Conservation (phyloP, 2,329 filamentous ascomycete genomes). For the Ophiostoma novo-ulmi region DNA sequence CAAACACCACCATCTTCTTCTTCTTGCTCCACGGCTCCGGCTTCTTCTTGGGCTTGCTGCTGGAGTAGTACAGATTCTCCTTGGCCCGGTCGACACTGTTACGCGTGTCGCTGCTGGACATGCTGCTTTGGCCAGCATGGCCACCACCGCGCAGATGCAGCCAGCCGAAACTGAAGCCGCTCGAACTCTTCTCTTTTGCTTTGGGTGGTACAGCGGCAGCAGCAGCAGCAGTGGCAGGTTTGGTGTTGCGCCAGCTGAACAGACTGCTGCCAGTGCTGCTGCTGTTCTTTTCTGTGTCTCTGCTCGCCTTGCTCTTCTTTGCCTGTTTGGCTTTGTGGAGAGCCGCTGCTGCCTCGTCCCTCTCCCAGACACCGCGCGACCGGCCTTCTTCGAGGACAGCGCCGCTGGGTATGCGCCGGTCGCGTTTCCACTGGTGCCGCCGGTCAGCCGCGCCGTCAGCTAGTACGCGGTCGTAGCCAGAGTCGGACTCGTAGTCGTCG, state of each 20-base stretch:
- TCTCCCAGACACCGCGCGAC: conserved; percentile 26
- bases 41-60: conserved; percentile 33
- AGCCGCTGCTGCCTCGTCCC: not conserved
- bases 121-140: conserved; percentile 42
- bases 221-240: not conserved
- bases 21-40: conserved; percentile 38
- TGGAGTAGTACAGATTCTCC: conserved; percentile 38
- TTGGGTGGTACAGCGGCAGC: not conserved
- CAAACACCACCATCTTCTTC: conserved; percentile 57
- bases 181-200: not conserved
- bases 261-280: not conserved
- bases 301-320: not conserved
- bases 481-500: conserved; percentile 18
- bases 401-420: conserved; percentile 63
- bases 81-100: conserved; percentile 48
- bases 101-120: conserved; percentile 40
- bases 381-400: conserved; percentile 63
- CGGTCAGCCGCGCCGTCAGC: conserved; percentile 22
- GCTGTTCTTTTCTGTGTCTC: not conserved
- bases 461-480: conserved; percentile 24
- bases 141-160: conserved; percentile 41
- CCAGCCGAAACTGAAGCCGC: not conserved
- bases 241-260: not conserved
- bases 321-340: not conserved
- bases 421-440: conserved; percentile 23